phyloP scores from a whole-genome alignment of 805 yeast genomes.

The Myxozyma lipomycoides region DNA sequence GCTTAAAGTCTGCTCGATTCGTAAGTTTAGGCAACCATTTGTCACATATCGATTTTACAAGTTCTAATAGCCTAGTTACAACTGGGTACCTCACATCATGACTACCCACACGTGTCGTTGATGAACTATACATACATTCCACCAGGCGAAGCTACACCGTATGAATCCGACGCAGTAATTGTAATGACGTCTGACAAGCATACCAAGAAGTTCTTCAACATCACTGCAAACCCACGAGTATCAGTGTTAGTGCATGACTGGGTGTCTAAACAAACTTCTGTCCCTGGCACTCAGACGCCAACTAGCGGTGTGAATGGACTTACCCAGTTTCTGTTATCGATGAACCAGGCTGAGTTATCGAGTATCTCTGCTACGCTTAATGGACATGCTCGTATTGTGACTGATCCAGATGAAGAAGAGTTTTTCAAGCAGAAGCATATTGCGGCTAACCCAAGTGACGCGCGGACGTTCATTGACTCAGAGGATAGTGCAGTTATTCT shows the following conservation, averaged over 20 bases:
- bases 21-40: constrained; percentile 6
- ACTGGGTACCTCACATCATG: constrained; percentile 71
- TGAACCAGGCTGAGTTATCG: constrained; percentile 76
- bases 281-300: not conserved
- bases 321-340: constrained; percentile 59
- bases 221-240: constrained; percentile 66
- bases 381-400: constrained; percentile 63
- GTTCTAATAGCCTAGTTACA: constrained; percentile 64
- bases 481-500: constrained; percentile 64
- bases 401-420: constrained; percentile 47
- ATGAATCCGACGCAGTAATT: constrained; percentile 47
- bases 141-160: constrained; percentile 35
- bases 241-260: constrained; percentile 87
- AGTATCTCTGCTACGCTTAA: constrained; percentile 76
- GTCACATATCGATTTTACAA: not conserved
- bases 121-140: constrained; percentile 80
- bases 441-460: constrained; percentile 59
- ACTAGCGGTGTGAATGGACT: constrained; percentile 36
- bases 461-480: constrained; percentile 60
- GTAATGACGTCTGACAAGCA: constrained; percentile 67
- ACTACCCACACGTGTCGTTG: constrained; percentile 79
- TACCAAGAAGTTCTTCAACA: constrained; percentile 72
- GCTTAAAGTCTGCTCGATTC: constrained; percentile 22
- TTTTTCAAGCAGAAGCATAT: constrained; percentile 61
- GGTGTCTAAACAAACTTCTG: constrained; percentile 49